Percentiles rank a stretch among this genome's conserved stretches.
Conservation (phyloP, 768 basidiomycete genomes). For the Russula abietina region DNA sequence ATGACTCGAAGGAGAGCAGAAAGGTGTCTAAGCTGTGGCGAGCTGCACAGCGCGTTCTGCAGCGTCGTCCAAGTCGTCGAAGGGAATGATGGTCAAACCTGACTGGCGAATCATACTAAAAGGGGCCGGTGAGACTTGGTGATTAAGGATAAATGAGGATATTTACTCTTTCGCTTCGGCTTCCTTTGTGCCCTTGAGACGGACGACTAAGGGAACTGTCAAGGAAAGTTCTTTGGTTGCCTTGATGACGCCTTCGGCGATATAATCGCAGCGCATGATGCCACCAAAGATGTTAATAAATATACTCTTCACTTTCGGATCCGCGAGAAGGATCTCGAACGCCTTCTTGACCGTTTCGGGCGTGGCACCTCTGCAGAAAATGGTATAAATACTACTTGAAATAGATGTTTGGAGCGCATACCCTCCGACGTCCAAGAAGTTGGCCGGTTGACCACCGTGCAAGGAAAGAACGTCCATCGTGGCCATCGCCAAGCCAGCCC, state of each 20-base stretch:
- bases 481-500: slow-evolving; percentile 98
- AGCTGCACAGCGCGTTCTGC: slow-evolving; percentile 73
- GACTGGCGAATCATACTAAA: slow-evolving; percentile 87
- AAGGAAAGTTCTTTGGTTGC: slow-evolving; percentile 89
- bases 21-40: slow-evolving; percentile 35
- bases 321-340: slow-evolving; percentile 87
- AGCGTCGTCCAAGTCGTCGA: slow-evolving; percentile 90
- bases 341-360: slow-evolving; percentile 99
- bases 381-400: neutral
- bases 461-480: slow-evolving; percentile 99
- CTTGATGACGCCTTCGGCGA: slow-evolving; percentile 97
- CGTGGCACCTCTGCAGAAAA: slow-evolving; percentile 71
- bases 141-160: slow-evolving; percentile 20
- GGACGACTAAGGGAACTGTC: slow-evolving; percentile 82
- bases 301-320: slow-evolving; percentile 93
- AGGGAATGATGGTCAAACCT: slow-evolving; percentile 88
- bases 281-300: slow-evolving; percentile 98
- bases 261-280: slow-evolving; percentile 99
- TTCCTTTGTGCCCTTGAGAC: slow-evolving; percentile 97
- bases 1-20: neutral
- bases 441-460: slow-evolving; percentile 95
- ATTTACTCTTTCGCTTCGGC: slow-evolving; percentile 88
- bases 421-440: slow-evolving; percentile 99
- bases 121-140: slow-evolving; percentile 7
- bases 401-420: slow-evolving; percentile 31